phyloP scores from a whole-genome alignment of 169 alveolate genomes.

The Plasmodium falciparum region DNA sequence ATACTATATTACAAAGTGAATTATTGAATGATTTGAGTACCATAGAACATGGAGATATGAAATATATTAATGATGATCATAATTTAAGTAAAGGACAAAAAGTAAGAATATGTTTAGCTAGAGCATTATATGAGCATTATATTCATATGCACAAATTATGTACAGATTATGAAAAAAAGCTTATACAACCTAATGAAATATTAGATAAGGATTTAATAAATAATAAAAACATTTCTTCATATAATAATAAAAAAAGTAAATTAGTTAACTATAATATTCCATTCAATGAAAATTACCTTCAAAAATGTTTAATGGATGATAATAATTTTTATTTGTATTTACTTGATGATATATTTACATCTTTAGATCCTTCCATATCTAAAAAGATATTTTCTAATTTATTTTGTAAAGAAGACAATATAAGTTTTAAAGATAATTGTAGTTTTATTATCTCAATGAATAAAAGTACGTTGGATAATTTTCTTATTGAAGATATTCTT shows the following conservation, averaged over 20 bases:
- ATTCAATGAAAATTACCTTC: constrained; percentile 5
- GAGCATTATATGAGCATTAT: constrained; percentile 89
- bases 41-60: constrained; percentile 85
- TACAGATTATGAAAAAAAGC: constrained; percentile 3
- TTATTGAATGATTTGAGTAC: constrained; percentile 80
- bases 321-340: constrained; percentile 65
- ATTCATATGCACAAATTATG: constrained; percentile 39
- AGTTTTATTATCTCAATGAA: constrained; percentile 52
- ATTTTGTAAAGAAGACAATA: constrained; percentile 71
- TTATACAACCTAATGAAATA: neutral
- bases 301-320: constrained; percentile 13
- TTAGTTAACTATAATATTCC: neutral
- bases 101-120: constrained; percentile 92
- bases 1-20: constrained; percentile 79
- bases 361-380: constrained; percentile 83
- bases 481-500: constrained; percentile 31
- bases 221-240: neutral
- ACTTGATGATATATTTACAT: constrained; percentile 82
- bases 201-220: constrained; percentile 11
- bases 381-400: constrained; percentile 80
- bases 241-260: neutral
- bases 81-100: constrained; percentile 94
- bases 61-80: constrained; percentile 84
- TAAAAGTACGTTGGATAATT: constrained; percentile 25
- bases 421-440: constrained; percentile 44